Percentiles rank a stretch among this genome's conserved stretches.
phyloP scores from a whole-genome alignment of 768 basidiomycete genomes.

The Candolleomyces eurysporus region DNA sequence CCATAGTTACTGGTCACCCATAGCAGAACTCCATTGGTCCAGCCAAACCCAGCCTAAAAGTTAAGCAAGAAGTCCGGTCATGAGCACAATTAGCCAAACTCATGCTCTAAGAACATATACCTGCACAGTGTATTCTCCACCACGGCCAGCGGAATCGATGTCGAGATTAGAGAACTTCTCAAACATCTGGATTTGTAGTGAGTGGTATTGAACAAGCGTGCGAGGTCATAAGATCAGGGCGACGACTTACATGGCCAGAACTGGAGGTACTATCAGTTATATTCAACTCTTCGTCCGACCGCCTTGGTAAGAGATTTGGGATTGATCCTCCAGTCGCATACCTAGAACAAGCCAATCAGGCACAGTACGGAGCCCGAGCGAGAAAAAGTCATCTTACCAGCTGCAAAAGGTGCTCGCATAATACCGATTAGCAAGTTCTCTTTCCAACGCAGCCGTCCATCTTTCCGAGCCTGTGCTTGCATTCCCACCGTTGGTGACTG shows the following conservation, averaged over 20 bases:
- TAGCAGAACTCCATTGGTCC: conserved; percentile 82
- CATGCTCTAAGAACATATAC: conserved; percentile 26
- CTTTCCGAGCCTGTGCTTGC: conserved; percentile 50
- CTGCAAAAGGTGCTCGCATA: conserved; percentile 81
- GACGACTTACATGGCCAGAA: conserved; percentile 64
- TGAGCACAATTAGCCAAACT: neutral
- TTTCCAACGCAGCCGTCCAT: conserved; percentile 60
- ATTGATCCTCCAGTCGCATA: conserved; percentile 88
- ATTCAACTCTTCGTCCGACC: conserved; percentile 70
- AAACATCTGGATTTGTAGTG: conserved; percentile 58
- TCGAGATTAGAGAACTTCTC: conserved; percentile 84
- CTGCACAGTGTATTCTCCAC: conserved; percentile 89
- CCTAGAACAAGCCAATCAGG: conserved; percentile 39
- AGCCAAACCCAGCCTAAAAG: conserved; percentile 72
- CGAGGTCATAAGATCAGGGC: neutral
- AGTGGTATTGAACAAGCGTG: conserved; percentile 2
- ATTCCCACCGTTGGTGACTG: conserved; percentile 70
- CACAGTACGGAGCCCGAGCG: neutral
- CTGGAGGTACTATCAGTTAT: conserved; percentile 63
- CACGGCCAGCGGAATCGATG: conserved; percentile 73
- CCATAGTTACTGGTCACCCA: conserved; percentile 76
- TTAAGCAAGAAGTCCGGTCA: neutral
- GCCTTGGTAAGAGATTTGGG: conserved; percentile 59
- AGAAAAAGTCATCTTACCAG: conserved; percentile 52
- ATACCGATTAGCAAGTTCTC: conserved; percentile 85